Conservation (phyloP, 495 filamentous ascomycete genomes). For the Melanomma pulvis-pyrius region DNA sequence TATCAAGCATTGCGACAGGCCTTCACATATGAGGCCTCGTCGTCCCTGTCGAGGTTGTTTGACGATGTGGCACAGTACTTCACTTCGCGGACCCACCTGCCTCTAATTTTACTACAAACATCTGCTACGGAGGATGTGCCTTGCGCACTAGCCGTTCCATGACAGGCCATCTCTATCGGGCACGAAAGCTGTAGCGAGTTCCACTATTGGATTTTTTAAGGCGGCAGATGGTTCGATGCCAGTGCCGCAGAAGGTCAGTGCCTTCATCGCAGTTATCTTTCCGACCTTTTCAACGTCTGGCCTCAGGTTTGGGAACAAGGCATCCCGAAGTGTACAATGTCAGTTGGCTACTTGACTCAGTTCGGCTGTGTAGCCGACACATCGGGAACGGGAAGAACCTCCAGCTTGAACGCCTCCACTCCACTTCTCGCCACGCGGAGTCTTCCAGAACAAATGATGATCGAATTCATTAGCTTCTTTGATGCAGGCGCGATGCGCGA, state of each 20-base stretch:
- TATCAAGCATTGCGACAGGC: background rate
- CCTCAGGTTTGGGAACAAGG: too few species aligned
- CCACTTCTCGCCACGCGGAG: background rate
- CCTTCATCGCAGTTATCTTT: too few species aligned
- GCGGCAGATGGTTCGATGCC: too few species aligned
- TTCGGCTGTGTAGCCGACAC: background rate
- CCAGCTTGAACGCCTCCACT: background rate
- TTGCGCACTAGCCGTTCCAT: too few species aligned
- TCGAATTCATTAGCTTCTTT: constrained; percentile 2
- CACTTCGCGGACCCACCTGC: background rate
- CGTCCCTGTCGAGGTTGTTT: background rate
- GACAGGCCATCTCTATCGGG: too few species aligned
- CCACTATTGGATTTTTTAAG: too few species aligned
- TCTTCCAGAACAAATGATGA: constrained; percentile 20
- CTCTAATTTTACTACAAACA: too few species aligned
- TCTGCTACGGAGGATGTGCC: too few species aligned
- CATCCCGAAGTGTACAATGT: too few species aligned
- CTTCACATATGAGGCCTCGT: background rate
- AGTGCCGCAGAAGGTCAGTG: too few species aligned
- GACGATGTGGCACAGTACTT: background rate
- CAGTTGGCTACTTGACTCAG: background rate
- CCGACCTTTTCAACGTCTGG: too few species aligned
- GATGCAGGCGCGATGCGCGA: background rate
- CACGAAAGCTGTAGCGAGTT: too few species aligned
- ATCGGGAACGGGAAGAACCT: background rate